Conservation (phyloP, 2,329 filamentous ascomycete genomes). For the Xylaria sp. region DNA sequence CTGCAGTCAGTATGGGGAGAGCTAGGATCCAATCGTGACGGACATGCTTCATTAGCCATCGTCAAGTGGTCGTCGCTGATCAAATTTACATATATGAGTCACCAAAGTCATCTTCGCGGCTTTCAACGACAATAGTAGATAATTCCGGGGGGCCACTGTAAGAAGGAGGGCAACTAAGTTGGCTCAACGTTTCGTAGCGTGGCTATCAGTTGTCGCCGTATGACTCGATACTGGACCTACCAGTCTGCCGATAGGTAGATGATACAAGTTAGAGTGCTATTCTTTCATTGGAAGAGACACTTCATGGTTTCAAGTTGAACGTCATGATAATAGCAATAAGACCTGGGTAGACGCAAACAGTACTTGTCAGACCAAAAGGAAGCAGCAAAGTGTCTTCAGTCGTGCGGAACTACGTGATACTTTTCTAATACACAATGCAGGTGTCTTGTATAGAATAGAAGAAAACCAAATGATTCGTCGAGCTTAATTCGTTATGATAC, state of each 20-base stretch:
- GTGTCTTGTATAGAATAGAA: not conserved
- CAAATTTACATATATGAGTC: not conserved
- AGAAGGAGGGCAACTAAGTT: not conserved
- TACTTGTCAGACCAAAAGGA: not conserved
- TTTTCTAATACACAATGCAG: not conserved
- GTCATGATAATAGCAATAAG: constrained; percentile 8
- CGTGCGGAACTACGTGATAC: not conserved
- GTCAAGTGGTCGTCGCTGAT: no score
- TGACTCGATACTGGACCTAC: not conserved
- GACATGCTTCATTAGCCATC: not conserved
- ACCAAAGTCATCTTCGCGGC: constrained; percentile 6
- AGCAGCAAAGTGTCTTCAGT: not conserved
- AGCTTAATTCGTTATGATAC: not conserved
- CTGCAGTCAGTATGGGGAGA: not conserved
- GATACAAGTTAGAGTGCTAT: not conserved
- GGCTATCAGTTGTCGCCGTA: constrained; percentile 1
- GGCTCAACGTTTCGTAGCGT: not conserved
- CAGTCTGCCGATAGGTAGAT: not conserved
- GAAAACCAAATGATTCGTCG: not conserved
- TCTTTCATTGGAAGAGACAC: constrained; percentile 12
- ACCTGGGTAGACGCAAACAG: constrained; percentile 3
- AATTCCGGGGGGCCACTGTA: not conserved
- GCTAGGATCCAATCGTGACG: not conserved
- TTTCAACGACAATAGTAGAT: constrained; percentile 4
- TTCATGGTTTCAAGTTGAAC: constrained; percentile 13